Evolutionary conservation across 2,329 filamentous ascomycete genomes (phyloP), one percentile per base, ranked within the genome.

Genomic region (Talaromyces islandicus): DNA sequence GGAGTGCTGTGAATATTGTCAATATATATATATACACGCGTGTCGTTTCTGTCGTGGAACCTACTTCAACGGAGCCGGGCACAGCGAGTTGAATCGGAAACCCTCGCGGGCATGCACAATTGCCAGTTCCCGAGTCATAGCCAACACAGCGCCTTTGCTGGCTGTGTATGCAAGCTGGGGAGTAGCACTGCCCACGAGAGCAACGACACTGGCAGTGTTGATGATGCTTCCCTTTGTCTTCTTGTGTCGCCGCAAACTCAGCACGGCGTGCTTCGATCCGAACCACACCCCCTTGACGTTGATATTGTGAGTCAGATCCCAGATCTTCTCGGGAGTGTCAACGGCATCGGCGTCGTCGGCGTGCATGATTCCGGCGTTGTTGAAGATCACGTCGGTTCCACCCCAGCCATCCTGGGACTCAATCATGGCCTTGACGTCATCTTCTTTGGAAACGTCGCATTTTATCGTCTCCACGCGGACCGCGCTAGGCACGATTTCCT

Each of bases 281-380:
- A 86, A 97, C 92, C 92, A 96, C n/a, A 97, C 92, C 50, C 92
- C 92, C 84, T 97, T 97, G 75, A 96, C 92, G 76, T 97, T 97
- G 81, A 96, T 95, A 73, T 86, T 87, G 63, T 96, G 91, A 4
- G 92, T 97, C 66, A 96, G 79, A 70, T 97, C 91, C 92, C 92
- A 97, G 80, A 97, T 92, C 69, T 85, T 87, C 79, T 96, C 91
- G 56, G 90, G 87, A 1, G 92, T 96, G 73, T 88, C 85, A 73
- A 95, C 80, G 54, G 92, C 91, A 74, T 91, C 88, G 70, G 85
- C 87, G 74, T 92, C 89, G 60, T 88, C 82, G 54, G 86, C 87
- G 78, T 96, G 92, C 92, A 97, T 97, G 76, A 97, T 97, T 59
- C 92, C 92, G 25, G 92, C 92, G 75, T 97, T 97, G 85, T 97